These are phyloP conservation scores for Deinandra increscens DNA, from an alignment of 129 eudicot species.

Conservation along the genomic window DNA sequence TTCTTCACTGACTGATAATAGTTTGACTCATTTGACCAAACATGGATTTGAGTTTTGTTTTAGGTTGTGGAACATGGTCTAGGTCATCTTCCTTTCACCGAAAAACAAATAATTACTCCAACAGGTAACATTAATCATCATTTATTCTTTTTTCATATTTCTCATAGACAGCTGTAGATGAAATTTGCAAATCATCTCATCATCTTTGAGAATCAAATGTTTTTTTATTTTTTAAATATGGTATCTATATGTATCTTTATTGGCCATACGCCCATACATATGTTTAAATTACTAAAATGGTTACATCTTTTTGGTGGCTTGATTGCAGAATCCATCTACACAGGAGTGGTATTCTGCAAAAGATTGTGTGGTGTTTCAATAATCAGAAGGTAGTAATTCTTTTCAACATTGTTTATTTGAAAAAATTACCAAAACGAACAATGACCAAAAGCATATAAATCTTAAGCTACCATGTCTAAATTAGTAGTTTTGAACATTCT, in stretches of 20 bases:
- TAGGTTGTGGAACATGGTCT: slow-evolving; percentile 99
- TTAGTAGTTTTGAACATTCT: too few species aligned
- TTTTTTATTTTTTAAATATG: not conserved
- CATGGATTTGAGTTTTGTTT: not conserved
- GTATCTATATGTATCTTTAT: not conserved
- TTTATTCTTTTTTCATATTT: not conserved
- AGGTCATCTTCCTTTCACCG: slow-evolving; percentile 93
- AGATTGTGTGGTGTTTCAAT: slow-evolving; percentile 87
- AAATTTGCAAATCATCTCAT: not conserved
- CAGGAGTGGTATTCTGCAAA: slow-evolving; percentile 83
- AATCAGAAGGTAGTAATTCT: slow-evolving; percentile 63
- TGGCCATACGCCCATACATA: not conserved
- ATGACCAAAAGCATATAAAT: too few species aligned
- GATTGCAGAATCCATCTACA: slow-evolving; percentile 72
- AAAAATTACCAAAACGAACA: too few species aligned
- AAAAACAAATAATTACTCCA: slow-evolving; percentile 92
- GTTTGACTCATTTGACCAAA: not conserved
- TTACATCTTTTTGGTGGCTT: not conserved
- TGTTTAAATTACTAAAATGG: not conserved
- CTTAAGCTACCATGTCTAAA: too few species aligned
- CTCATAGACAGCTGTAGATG: not conserved
- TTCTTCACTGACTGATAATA: slow-evolving; percentile 4
- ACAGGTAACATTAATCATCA: slow-evolving; percentile 49
- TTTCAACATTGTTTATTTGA: too few species aligned
- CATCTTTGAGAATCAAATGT: not conserved